A percentile compares a stretch with the other conserved stretches of the same genome.
These are phyloP conservation scores for Colletotrichum neosansevieriae DNA, from an alignment of 2,329 filamentous ascomycete species.

Conservation along the genomic window DNA sequence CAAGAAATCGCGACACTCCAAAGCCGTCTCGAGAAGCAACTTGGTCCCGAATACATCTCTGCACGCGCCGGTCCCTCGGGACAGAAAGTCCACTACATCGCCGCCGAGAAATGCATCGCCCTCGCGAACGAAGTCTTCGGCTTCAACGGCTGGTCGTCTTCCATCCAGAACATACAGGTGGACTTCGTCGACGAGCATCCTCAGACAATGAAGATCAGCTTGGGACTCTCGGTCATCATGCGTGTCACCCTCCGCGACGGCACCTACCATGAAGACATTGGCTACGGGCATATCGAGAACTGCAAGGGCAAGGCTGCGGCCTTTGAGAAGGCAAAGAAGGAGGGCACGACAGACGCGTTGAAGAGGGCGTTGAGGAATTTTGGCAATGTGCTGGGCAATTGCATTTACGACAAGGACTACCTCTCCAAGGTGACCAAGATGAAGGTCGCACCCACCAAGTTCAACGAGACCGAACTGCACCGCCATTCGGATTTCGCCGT, in stretches of 20 bases:
- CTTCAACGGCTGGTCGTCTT: slow-evolving; percentile 97
- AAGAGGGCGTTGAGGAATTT: slow-evolving; percentile 93
- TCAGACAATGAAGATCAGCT: slow-evolving; percentile 80
- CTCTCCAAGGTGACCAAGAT: slow-evolving; percentile 90
- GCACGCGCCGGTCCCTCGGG: slow-evolving; percentile 85
- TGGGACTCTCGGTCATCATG: slow-evolving; percentile 91
- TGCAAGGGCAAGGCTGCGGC: slow-evolving; percentile 94
- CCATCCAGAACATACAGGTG: slow-evolving; percentile 93
- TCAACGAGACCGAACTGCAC: slow-evolving; percentile 83
- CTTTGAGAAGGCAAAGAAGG: slow-evolving; percentile 99
- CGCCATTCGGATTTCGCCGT: slow-evolving; percentile 82
- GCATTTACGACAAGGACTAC: slow-evolving; percentile 97
- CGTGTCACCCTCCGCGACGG: slow-evolving; percentile 92
- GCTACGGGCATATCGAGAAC: slow-evolving; percentile 97
- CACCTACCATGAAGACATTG: slow-evolving; percentile 97
- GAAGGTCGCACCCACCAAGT: slow-evolving; percentile 82
- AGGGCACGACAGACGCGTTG: slow-evolving; percentile 93
- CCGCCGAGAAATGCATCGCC: slow-evolving; percentile 96
- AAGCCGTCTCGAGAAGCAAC: slow-evolving; percentile 87
- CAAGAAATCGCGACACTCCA: slow-evolving; percentile 90
- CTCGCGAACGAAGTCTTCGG: slow-evolving; percentile 96
- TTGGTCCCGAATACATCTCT: slow-evolving; percentile 96
- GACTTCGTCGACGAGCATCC: slow-evolving; percentile 94
- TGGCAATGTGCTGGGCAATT: slow-evolving; percentile 97
- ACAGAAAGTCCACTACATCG: slow-evolving; percentile 90